Evolutionary conservation across 805 yeast species (phyloP).

Genomic region (Saturnispora diversa): DNA sequence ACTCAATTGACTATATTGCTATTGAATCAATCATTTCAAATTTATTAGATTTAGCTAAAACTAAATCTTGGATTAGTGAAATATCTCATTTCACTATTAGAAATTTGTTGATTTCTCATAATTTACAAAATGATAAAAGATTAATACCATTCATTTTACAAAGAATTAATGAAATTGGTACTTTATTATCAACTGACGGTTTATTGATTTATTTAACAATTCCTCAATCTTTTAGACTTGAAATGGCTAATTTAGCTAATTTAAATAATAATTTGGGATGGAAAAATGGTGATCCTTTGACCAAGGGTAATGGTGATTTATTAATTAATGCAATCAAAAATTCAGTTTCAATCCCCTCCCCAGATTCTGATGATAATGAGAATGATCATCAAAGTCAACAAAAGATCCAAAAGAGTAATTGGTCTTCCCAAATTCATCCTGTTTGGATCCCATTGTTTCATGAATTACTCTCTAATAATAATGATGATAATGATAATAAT

Average conservation of each 20-base stretch:
- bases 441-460: slow-evolving; percentile 61
- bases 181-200: slow-evolving; percentile 71
- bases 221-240: slow-evolving; percentile 26
- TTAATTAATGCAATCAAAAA: slow-evolving; percentile 61
- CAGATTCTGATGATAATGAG: slow-evolving; percentile 30
- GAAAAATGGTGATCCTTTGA: slow-evolving; percentile 67
- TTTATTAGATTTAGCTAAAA: slow-evolving; percentile 48
- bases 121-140: slow-evolving; percentile 16
- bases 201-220: slow-evolving; percentile 59
- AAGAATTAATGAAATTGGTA: slow-evolving; percentile 41
- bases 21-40: slow-evolving; percentile 36
- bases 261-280: slow-evolving; percentile 33
- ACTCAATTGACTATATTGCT: slow-evolving; percentile 18
- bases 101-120: slow-evolving; percentile 35
- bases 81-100: slow-evolving; percentile 65
- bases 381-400: slow-evolving; percentile 26
- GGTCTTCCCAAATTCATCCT: slow-evolving; percentile 70
- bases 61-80: slow-evolving; percentile 83
- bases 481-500: slow-evolving; percentile 1
- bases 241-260: slow-evolving; percentile 16
- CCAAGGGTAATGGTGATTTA: slow-evolving; percentile 55
- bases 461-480: slow-evolving; percentile 28
- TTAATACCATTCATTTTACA: slow-evolving; percentile 27
- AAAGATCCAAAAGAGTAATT: slow-evolving; percentile 46
- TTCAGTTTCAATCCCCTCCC: slow-evolving; percentile 33